Conservation (phyloP, 1,284 basidiomycete species). For the Ganoderma meredithae region DNA sequence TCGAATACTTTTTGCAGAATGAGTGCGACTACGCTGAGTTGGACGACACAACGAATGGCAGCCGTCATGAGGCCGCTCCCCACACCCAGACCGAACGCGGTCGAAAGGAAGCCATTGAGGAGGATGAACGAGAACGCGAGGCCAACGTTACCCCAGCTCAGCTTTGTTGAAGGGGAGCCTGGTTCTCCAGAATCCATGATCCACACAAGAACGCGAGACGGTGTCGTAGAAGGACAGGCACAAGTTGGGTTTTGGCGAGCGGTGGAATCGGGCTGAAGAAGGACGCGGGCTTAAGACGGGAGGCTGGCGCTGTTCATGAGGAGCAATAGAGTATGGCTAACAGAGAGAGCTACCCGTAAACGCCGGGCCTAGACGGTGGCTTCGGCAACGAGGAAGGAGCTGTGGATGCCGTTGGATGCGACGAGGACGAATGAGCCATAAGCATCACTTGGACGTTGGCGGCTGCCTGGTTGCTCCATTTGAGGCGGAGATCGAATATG, state of each 20-base stretch:
- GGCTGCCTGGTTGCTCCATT: not conserved
- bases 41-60: conserved; percentile 76
- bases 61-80: conserved; percentile 74
- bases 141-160: conserved; percentile 76
- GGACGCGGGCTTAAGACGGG: not conserved
- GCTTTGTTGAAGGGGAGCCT: conserved; percentile 36
- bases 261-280: not conserved
- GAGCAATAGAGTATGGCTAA: not conserved
- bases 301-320: not conserved
- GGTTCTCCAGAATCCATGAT: conserved; percentile 31
- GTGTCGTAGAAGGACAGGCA: not conserved
- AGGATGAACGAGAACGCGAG: conserved; percentile 79
- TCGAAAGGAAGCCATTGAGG: conserved; percentile 69
- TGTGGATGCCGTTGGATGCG: not conserved
- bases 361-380: not conserved
- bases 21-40: conserved; percentile 76
- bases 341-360: not conserved
- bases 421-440: not conserved
- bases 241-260: not conserved
- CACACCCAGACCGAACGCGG: conserved; percentile 70
- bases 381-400: not conserved
- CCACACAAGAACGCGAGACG: not conserved
- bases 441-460: no score
- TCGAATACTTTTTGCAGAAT: conserved; percentile 80
- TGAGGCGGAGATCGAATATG: not conserved